phyloP scores from a whole-genome alignment of 768 basidiomycete species.

The Amanita phalloides region DNA sequence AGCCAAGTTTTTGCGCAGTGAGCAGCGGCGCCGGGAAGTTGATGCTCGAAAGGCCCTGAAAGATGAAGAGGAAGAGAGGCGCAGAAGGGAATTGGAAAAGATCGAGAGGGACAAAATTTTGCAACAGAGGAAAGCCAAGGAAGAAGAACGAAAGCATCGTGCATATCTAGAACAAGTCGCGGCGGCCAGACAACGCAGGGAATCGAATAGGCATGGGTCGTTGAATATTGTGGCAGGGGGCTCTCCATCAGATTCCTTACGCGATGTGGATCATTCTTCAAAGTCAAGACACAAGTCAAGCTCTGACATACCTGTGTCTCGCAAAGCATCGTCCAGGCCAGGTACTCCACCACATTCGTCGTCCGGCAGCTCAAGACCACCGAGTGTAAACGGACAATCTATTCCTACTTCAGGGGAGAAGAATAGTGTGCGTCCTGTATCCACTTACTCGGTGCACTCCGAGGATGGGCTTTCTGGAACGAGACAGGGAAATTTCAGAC shows the following conservation, averaged over 20 bases:
- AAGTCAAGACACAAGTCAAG: conserved; percentile 28
- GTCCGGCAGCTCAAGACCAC: conserved; percentile 39
- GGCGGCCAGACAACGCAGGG: conserved; percentile 51
- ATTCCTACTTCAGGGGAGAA: conserved; percentile 20
- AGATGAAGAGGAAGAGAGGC: conserved; percentile 31
- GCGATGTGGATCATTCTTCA: conserved; percentile 30
- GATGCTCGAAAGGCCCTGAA: conserved; percentile 42
- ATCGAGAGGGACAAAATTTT: conserved; percentile 40
- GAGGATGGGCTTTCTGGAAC: conserved; percentile 38
- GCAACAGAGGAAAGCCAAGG: conserved; percentile 35
- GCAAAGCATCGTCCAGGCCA: conserved; percentile 36
- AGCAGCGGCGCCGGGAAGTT: conserved; percentile 40
- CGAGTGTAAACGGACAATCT: conserved; percentile 26
- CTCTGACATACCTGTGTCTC: conserved; percentile 26
- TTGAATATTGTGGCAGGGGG: conserved; percentile 18
- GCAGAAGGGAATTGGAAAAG: conserved; percentile 29
- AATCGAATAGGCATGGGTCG: conserved; percentile 41
- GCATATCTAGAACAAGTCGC: conserved; percentile 48
- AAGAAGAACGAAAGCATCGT: conserved; percentile 43
- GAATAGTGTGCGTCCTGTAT: conserved; percentile 35
- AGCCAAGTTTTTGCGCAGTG: conserved; percentile 51
- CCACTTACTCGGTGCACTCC: conserved; percentile 43
- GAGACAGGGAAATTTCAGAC: conserved; percentile 16
- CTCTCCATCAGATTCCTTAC: conserved; percentile 26
- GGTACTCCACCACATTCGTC: conserved; percentile 32